A percentile compares a stretch with the other conserved stretches of the same genome.
phyloP scores from a whole-genome alignment of 169 alveolate species.

The Plasmodium reichenowi region DNA sequence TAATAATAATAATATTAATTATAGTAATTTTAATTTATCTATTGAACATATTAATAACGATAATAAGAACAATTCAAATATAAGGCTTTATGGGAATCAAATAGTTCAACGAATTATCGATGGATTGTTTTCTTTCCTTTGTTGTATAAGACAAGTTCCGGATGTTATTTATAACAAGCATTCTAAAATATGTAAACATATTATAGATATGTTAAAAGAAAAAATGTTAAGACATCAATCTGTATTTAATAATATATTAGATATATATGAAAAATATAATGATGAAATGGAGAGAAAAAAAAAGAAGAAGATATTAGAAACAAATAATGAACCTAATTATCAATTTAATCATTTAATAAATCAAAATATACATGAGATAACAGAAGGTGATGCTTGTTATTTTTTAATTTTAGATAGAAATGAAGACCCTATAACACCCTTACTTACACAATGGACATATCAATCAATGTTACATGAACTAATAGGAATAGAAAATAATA shows the following conservation, averaged over 20 bases:
- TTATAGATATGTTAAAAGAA: constrained; percentile 40
- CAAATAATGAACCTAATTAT: constrained; percentile 61
- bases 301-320: constrained; percentile 66
- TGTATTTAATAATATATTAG: constrained; percentile 59
- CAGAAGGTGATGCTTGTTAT: constrained; percentile 79
- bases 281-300: constrained; percentile 73
- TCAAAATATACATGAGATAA: constrained; percentile 20
- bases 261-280: constrained; percentile 77
- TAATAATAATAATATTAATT: not conserved
- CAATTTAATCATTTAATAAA: constrained; percentile 61
- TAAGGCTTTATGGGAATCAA: constrained; percentile 21
- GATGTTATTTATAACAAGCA: constrained; percentile 55
- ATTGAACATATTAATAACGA: not conserved
- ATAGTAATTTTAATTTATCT: not conserved
- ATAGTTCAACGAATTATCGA: constrained; percentile 30
- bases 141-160: constrained; percentile 46
- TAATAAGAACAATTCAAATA: constrained; percentile 1
- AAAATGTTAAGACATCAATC: constrained; percentile 35
- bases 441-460: constrained; percentile 97
- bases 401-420: constrained; percentile 94
- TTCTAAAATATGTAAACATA: constrained; percentile 43
- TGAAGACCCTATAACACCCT: constrained; percentile 97
- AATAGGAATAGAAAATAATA: constrained; percentile 91
- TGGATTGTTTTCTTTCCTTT: constrained; percentile 40
- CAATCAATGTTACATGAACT: constrained; percentile 97